A percentile compares a stretch with the other conserved stretches of the same genome.
Evolutionary conservation across 2,329 filamentous ascomycete genomes (phyloP).

Genomic region (Corinectria fuckeliana): DNA sequence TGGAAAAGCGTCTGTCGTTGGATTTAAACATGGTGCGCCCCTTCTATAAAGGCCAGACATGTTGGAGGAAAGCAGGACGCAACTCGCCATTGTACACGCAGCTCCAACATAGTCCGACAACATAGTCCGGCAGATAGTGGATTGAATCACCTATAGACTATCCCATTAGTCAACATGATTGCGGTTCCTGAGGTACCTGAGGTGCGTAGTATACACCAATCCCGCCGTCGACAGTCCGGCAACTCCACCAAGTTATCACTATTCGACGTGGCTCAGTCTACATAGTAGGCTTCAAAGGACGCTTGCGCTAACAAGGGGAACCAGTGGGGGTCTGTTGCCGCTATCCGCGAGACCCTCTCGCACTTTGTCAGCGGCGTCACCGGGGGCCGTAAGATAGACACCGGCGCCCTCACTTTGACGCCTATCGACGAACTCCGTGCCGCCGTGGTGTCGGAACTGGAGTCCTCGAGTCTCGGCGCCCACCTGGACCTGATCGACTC

Average conservation of each 20-base stretch:
- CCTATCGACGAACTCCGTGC: constrained; percentile 5
- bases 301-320: background rate
- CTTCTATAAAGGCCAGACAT: background rate
- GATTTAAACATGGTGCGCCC: background rate
- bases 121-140: background rate
- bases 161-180: background rate
- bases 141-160: background rate
- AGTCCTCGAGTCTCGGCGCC: constrained; percentile 7
- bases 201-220: too few species aligned
- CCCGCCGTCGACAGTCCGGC: background rate
- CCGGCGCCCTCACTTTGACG: constrained; percentile 1
- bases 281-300: background rate
- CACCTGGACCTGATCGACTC: constrained; percentile 16
- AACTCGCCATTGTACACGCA: background rate
- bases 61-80: background rate
- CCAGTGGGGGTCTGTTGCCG: constrained; percentile 1
- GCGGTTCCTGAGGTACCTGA: background rate
- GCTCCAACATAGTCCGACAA: background rate
- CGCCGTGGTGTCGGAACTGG: constrained; percentile 2
- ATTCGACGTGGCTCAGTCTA: too few species aligned
- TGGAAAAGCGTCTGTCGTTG: background rate
- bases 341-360: constrained; percentile 1
- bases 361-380: constrained; percentile 10
- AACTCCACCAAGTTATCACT: background rate
- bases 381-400: constrained; percentile 4